These are phyloP conservation scores for Aulographum hederae DNA, from an alignment of 2,329 filamentous ascomycete species.

Conservation along the genomic window DNA sequence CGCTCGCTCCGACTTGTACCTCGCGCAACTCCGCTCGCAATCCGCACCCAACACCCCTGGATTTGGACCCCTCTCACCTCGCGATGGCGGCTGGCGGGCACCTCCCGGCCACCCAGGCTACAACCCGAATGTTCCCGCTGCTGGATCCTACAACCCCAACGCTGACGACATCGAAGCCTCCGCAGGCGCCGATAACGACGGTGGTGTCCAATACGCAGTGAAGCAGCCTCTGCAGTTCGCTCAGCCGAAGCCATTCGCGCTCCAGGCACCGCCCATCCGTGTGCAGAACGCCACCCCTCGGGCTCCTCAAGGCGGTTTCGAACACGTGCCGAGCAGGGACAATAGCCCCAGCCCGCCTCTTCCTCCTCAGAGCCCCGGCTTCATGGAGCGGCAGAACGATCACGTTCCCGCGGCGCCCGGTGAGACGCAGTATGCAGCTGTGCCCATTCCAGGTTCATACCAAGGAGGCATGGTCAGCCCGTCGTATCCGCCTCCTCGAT, in stretches of 20 bases:
- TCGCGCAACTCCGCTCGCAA: slow-evolving; percentile 48
- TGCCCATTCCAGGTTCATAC: slow-evolving; percentile 82
- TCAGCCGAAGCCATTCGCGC: slow-evolving; percentile 50
- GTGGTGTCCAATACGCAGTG: slow-evolving; percentile 32
- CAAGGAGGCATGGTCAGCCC: slow-evolving; percentile 27
- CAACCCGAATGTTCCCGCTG: no score
- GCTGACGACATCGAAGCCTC: slow-evolving; percentile 21
- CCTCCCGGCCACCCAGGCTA: slow-evolving; percentile 23
- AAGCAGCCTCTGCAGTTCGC: slow-evolving; percentile 24
- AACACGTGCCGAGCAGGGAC: slow-evolving; percentile 17
- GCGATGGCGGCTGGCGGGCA: slow-evolving; percentile 31
- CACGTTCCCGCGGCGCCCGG: slow-evolving; percentile 56
- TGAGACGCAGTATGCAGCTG: slow-evolving; percentile 68
- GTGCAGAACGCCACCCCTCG: slow-evolving; percentile 33
- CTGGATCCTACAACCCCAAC: no score
- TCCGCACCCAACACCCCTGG: slow-evolving; percentile 91
- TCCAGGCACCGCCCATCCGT: slow-evolving; percentile 69
- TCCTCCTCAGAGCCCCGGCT: slow-evolving; percentile 9
- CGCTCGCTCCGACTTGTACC: slow-evolving; percentile 86
- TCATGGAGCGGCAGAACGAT: slow-evolving; percentile 33
- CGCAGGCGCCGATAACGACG: slow-evolving; percentile 32
- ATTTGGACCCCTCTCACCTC: slow-evolving; percentile 49
- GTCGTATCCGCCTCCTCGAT: slow-evolving; percentile 19
- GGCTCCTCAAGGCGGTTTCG: slow-evolving; percentile 53
- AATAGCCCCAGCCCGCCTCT: slow-evolving; percentile 10